Evolutionary conservation across 179 eudicot species (phyloP).

Genomic region (Beta macrorhiza): DNA sequence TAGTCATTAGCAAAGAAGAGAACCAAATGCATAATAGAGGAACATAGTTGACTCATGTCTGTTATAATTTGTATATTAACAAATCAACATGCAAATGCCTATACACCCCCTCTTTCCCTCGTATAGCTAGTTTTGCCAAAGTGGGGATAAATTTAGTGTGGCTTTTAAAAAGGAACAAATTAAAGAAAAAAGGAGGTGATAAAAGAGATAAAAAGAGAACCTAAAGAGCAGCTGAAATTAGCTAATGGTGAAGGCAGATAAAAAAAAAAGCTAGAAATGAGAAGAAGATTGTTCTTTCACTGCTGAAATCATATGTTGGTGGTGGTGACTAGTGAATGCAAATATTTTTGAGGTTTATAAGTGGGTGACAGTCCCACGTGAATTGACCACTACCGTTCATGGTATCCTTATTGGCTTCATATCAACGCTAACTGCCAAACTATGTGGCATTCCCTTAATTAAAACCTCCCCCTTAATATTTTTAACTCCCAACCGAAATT

Average conservation of each 20-base stretch:
- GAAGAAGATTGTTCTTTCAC: conserved; percentile 17
- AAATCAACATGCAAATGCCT: not conserved
- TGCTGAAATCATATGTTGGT: not conserved
- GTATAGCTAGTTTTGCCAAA: conserved; percentile 19
- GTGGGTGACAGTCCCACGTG: conserved; percentile 44
- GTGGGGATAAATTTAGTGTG: conserved; percentile 28
- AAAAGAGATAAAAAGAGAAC: conserved; percentile 29
- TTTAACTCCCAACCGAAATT: not conserved
- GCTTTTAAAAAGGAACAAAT: conserved; percentile 20
- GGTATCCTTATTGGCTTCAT: conserved; percentile 35
- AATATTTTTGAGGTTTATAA: conserved; percentile 17
- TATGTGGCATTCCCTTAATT: conserved; percentile 21
- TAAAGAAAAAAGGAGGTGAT: conserved; percentile 12
- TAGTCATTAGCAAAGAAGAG: too few relatives aligned
- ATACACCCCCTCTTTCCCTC: conserved; percentile 6
- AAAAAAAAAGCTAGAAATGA: too few relatives aligned
- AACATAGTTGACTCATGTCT: not conserved
- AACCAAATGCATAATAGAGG: not conserved
- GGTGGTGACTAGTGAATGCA: conserved; percentile 19
- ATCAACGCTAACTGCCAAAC: conserved; percentile 34
- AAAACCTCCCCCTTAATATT: conserved; percentile 7
- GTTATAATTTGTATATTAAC: not conserved
- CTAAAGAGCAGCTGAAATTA: conserved; percentile 17
- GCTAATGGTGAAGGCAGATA: not conserved
- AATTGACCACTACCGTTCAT: conserved; percentile 36